phyloP scores from a whole-genome alignment of 2,329 filamentous ascomycete genomes.

The Botrytis medusae region DNA sequence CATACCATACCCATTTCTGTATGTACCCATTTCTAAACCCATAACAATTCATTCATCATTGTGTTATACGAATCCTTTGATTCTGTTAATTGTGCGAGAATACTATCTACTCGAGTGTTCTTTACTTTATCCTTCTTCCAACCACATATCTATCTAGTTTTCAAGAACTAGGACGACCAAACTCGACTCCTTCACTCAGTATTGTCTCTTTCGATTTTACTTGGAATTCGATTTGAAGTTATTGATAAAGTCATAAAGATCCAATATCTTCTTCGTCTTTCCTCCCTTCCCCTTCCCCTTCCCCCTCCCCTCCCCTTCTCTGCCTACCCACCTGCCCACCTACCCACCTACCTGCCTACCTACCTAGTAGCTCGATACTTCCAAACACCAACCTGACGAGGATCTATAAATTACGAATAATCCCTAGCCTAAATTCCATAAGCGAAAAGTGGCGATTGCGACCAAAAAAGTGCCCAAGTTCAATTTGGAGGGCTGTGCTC shows the following conservation, averaged over 20 bases:
- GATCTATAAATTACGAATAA: slow-evolving; percentile 20
- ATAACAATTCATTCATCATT: background rate
- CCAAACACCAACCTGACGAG: background rate
- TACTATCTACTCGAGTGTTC: too few species aligned
- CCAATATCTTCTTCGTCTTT: background rate
- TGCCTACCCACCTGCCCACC: background rate
- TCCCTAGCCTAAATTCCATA: slow-evolving; percentile 17
- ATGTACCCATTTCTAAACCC: background rate
- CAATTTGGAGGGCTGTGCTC: slow-evolving; percentile 16
- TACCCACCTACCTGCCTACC: background rate
- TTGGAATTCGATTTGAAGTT: background rate
- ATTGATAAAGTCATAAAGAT: background rate
- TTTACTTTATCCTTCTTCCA: background rate
- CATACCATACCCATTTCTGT: background rate
- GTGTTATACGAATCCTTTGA: background rate
- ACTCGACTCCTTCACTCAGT: background rate
- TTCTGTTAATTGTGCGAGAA: background rate
- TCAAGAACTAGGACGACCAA: background rate
- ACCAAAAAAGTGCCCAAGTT: background rate
- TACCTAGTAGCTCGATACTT: background rate
- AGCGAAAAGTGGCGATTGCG: slow-evolving; percentile 23
- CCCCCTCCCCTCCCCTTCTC: background rate
- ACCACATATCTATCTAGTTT: background rate
- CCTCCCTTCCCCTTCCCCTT: background rate
- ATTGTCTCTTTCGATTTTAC: background rate